Base-by-base conservation (phyloP, 371 early-diverging fungal genomes). In the Rhizopus arrhizus region DNA sequence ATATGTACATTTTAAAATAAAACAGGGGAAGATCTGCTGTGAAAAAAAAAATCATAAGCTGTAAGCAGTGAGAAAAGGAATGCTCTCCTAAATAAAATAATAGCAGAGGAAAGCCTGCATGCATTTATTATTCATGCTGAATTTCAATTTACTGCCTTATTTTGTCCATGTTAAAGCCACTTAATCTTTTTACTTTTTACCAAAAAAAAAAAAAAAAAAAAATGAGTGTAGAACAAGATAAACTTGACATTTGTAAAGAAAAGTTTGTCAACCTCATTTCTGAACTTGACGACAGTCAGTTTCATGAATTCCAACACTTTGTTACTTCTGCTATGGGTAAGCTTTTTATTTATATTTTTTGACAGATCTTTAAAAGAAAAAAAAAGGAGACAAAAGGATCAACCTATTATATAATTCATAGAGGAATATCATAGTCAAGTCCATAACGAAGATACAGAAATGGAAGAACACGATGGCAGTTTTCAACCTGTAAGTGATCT, bases 321-420 rank as follows among this genome's bases (percentile, higher is more conserved):
- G 83, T 77, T 31, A 72, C 75, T 15, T 75, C 80, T 16, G 85
- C 85, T 32, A 60, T 85, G 35, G 79, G 85, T 85, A 76, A 65
- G 46, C 33, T 36, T 31, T 47, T 29, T 35, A 33, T 33, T 51
- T 5, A n/a, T 16, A n/a, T 41, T 10, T 38, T 35, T 51, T 28
- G 16, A 59, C 53, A 38, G 41, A 52, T 22, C 22, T 34, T 15
- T n/a, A n/a, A n/a, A n/a, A n/a, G n/a, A n/a, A 43, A 11, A 49
- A 52, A 38, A 15, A 22, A 22, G 22, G 22, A 22, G 22, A 22
- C 22, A 22, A n/a, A 12, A 3, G 2, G 33, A 41, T n/a, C 5
- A 40, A 53, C 22, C 3, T 13, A 41, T 31, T 41, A 52, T 65
- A 36, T 48, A 28, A 32, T 13, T 43, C 41, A 56, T 49, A 75